Base-by-base conservation (phyloP, 140 eudicot species). In the Eryngium alpinum region DNA sequence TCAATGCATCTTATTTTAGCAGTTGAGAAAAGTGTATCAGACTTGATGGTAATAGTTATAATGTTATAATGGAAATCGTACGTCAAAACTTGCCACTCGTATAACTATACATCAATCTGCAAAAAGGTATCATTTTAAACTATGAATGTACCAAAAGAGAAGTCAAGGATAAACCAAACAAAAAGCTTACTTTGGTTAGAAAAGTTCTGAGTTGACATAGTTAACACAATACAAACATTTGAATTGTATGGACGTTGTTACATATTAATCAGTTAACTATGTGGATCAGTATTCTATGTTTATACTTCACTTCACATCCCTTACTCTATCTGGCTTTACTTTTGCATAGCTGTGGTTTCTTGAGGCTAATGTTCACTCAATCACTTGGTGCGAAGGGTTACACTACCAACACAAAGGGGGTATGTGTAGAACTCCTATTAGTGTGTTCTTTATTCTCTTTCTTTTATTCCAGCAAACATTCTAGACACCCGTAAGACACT, bases 291-390 rank as follows among this genome's bases (percentile, higher is more conserved):
- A 28, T 63, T n/a, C n/a, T 63, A 34, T 65, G 72, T 28, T 65
- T 65, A 65, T 65, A 65, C 70, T n/a, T 65, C 72, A 65, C 22
- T 65, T 27, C 1, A 14, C 72, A 65, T 19, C 72, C 34, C 33
- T 65, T 65, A 27, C 16, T 27, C 22, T 2, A 28, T 65, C 72
- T 65, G 31, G 31, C 31, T 62, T 24, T 62, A 28, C 27, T 62
- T 63, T n/a, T 63, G 16, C 71, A 25, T 66, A 66, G 43, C 18
- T 66, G 72, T 66, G 72, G 43, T 66, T 62, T 66, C 72, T 66
- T 13, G 72, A 66, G 72, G 33, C 72, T 66, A 66, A 28, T 28
- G 43, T 28, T 66, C 72, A 66, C 72, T 66, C 43, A 66, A 15
- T 66, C 43, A 29, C 72, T 66, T 66, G 33, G 72, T 66, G 72